Percentiles rank a stretch among this genome's conserved stretches.
These are phyloP conservation scores for Hypoxylon sp. DNA, from an alignment of 2,329 filamentous ascomycete species.

Conservation along the genomic window DNA sequence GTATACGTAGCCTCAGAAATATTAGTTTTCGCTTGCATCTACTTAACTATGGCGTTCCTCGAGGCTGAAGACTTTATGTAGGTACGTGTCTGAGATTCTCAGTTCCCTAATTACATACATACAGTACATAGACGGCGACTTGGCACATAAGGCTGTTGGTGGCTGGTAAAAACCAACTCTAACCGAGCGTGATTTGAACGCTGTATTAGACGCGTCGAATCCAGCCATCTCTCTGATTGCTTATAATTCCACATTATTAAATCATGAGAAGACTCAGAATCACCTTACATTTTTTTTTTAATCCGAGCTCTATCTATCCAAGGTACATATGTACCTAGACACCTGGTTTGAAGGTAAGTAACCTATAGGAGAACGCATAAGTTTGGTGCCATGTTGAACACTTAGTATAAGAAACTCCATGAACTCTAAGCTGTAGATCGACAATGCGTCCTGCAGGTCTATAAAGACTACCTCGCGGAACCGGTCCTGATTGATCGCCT, in stretches of 20 bases:
- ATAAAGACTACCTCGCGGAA: slow-evolving; percentile 30
- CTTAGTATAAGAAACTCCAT: background rate
- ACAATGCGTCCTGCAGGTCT: slow-evolving; percentile 35
- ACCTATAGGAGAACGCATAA: background rate
- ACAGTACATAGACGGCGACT: background rate
- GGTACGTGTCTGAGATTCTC: background rate
- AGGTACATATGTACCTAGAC: background rate
- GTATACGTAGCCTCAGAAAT: background rate
- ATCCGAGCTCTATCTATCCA: too few species aligned
- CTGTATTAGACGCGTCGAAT: background rate
- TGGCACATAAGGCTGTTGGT: background rate
- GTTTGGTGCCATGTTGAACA: slow-evolving; percentile 4
- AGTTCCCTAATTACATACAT: too few species aligned
- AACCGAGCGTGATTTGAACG: background rate
- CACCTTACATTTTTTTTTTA: background rate
- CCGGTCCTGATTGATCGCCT: slow-evolving; percentile 29
- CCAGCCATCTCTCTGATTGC: background rate
- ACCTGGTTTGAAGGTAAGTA: background rate
- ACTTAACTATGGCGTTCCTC: background rate
- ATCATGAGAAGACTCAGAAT: background rate
- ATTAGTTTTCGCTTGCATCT: background rate
- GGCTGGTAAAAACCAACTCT: background rate
- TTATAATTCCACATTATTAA: background rate
- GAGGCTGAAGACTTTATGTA: background rate
- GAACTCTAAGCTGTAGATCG: slow-evolving; percentile 31